phyloP scores from a whole-genome alignment of 202 grass and related monocot species.

The Panicum virgatum region DNA sequence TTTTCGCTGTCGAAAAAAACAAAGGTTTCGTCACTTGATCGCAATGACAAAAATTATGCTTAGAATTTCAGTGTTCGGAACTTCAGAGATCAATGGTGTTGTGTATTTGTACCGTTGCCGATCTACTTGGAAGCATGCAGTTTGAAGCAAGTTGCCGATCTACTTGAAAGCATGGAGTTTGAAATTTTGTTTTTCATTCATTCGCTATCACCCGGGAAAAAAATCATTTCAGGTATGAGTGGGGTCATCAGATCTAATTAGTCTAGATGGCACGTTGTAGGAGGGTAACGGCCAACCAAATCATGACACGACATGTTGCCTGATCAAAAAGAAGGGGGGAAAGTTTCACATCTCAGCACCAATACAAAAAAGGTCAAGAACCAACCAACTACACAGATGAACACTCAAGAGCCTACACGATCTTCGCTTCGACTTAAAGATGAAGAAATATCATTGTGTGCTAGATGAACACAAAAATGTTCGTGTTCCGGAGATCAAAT shows the following conservation, averaged over 20 bases:
- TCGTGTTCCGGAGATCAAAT: background rate
- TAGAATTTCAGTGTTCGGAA: background rate
- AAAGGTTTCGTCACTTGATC: background rate
- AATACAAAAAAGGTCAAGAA: slow-evolving; percentile 31
- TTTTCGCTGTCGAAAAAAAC: background rate
- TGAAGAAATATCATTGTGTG: background rate
- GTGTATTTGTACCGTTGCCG: background rate
- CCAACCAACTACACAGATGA: slow-evolving; percentile 23
- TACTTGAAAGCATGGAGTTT: background rate
- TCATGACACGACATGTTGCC: slow-evolving; percentile 24
- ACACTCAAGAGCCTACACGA: slow-evolving; percentile 2
- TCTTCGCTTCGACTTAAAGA: slow-evolving; percentile 50
- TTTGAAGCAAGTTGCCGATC: background rate
- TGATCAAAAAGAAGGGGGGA: slow-evolving; percentile 14
- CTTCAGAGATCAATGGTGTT: background rate
- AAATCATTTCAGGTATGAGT: background rate
- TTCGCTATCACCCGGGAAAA: background rate
- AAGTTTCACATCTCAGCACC: slow-evolving; percentile 3
- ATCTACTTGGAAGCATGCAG: background rate
- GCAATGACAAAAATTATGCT: background rate
- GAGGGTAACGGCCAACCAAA: slow-evolving; percentile 39
- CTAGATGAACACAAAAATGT: slow-evolving; percentile 1
- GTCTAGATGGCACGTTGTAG: background rate
- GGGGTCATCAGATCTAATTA: slow-evolving; percentile 28
- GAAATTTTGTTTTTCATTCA: background rate